Conservation (phyloP, 2,329 filamentous ascomycete genomes). For the Hymenoscyphus occultus region DNA sequence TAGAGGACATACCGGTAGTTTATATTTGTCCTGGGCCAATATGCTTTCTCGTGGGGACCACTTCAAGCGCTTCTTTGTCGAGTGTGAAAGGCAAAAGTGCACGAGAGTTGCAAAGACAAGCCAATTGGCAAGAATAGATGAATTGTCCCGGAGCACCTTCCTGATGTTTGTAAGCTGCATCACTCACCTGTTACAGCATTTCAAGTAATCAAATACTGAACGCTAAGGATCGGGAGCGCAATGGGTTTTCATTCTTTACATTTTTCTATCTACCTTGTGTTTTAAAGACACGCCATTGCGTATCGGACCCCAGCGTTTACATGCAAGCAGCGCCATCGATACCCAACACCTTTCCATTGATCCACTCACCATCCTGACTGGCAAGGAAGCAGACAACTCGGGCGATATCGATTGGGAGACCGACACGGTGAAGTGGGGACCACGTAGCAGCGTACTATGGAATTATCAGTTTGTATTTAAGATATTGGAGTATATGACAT, state of each 20-base stretch:
- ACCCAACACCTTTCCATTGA: constrained; percentile 27
- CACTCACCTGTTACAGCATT: no score
- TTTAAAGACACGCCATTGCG: background rate
- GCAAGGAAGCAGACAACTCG: constrained; percentile 61
- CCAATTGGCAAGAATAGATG: no score
- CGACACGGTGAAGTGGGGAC: constrained; percentile 63
- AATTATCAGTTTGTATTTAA: background rate
- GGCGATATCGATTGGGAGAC: constrained; percentile 66
- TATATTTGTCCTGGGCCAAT: no score
- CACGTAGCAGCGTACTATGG: constrained; percentile 57
- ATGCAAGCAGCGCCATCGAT: constrained; percentile 29
- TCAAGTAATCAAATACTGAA: no score
- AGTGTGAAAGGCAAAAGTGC: no score
- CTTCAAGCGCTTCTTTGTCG: no score
- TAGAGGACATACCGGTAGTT: no score
- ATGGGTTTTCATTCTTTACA: background rate
- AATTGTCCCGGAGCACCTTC: no score
- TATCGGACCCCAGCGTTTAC: constrained; percentile 14
- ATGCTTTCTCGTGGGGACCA: no score
- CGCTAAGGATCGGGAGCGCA: no score
- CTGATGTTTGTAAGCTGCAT: no score
- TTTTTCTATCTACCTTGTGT: background rate
- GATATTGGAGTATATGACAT: constrained; percentile 14
- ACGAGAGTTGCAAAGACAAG: no score
- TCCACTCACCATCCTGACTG: constrained; percentile 52